Conservation (phyloP, 148 eudicot genomes). For the Nepenthes gracilis region DNA sequence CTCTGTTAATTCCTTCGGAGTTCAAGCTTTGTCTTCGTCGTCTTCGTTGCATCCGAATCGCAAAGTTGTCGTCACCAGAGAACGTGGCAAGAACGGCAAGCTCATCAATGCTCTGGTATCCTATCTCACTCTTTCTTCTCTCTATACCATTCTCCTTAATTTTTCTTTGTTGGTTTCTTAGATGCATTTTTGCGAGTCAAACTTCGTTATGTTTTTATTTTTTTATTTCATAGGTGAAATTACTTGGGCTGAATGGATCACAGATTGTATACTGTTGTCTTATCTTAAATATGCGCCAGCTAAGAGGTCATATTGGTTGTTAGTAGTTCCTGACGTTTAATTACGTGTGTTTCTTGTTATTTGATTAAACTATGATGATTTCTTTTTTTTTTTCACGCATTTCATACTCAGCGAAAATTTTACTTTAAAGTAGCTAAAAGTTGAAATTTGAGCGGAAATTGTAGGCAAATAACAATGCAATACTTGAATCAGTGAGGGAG, state of each 20-base stretch:
- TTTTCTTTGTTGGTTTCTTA: neutral
- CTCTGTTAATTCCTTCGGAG: conserved; percentile 2
- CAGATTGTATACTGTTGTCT: neutral
- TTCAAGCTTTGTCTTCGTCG: conserved; percentile 17
- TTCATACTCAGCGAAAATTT: too few species aligned
- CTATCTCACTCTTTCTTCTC: neutral
- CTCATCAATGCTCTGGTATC: conserved; percentile 68
- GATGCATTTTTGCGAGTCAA: neutral
- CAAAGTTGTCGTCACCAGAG: conserved; percentile 77
- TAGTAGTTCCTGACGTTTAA: too few species aligned
- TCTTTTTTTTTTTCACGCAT: too few species aligned
- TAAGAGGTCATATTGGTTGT: too few species aligned
- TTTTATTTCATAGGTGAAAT: neutral
- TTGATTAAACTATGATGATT: too few species aligned
- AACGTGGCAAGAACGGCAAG: conserved; percentile 73
- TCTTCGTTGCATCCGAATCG: conserved; percentile 17
- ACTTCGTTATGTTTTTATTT: neutral
- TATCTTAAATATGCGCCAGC: too few species aligned
- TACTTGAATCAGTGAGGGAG: too few species aligned
- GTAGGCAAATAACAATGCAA: too few species aligned
- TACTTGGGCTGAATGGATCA: too few species aligned
- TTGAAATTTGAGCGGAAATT: too few species aligned
- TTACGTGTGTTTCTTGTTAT: too few species aligned
- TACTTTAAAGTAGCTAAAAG: too few species aligned
- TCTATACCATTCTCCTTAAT: neutral